Evolutionary conservation across 192 early-diverging fungal genomes (phyloP), one percentile per base, ranked within the genome.

Genomic region (Rhizoclosmatium globosum): DNA sequence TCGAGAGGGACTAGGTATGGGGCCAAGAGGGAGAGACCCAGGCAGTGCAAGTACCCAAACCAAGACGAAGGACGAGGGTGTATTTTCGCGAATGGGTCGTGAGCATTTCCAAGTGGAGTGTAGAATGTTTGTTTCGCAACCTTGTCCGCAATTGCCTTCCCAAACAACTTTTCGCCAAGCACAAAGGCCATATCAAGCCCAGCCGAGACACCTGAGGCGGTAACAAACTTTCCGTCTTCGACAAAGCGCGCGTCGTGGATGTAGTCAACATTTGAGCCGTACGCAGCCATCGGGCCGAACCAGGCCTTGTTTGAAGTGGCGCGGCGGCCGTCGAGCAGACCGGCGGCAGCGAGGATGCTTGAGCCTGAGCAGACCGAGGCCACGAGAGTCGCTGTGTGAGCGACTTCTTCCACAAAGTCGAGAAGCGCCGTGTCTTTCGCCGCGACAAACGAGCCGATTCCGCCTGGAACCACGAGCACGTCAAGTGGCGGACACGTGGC

Each of bases 291-390:
- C 4, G 44, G 4, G 44, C 67, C 62, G 39, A 58, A 85, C 2
- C 53, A 44, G 42, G 64, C 68, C 68, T 85, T 85, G 79, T 85
- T 85, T 4, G 65, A 74, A 4, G 84, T 85, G 1, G 84, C 84
- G 39, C 48, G 67, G 15, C 44, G 21, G 7, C 75, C 67, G 62
- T 76, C 72, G 9, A 85, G 64, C 7, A 82, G 48, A 7, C 84
- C 82, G 4, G 82, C 68, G 2, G 47, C 69, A 21, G 79, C 84
- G 9, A 83, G 47, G 45, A 83, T 44, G 11, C 65, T 13, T 2
- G 72, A 77, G 31, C 84, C 84, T n/a, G 81, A 80, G 82, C 84
- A 85, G 38, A 85, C 79, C 17, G 46, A 62, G 17, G 53, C 47
- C 21, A 85, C 68, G 23, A 43, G 46, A 23, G 48, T 21, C 4